These are phyloP conservation scores for Fusarium sp. DNA, from an alignment of 2,329 filamentous ascomycete genomes.

Conservation along the genomic window DNA sequence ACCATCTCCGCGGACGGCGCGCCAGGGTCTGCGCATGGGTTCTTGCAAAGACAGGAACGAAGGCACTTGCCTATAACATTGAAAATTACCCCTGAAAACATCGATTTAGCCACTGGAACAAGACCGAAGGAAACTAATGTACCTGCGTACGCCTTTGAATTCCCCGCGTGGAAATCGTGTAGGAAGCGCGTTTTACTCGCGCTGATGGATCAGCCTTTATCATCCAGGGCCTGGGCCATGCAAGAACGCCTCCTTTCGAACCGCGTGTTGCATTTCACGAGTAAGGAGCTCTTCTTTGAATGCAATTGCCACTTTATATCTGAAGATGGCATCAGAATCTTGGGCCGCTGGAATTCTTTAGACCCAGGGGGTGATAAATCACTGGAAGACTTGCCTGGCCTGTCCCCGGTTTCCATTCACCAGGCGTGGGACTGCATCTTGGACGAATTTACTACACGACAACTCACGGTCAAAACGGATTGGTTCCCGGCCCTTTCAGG, in stretches of 20 bases:
- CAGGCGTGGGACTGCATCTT: not conserved
- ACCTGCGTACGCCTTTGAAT: not conserved
- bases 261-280: not conserved
- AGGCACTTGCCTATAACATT: not conserved
- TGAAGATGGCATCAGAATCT: not conserved
- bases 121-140: not conserved
- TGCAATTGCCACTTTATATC: not conserved
- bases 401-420: not conserved
- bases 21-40: not conserved
- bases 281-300: not conserved
- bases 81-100: not conserved
- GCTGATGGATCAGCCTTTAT: not conserved
- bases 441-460: not conserved
- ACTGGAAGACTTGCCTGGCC: not conserved
- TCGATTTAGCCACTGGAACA: not conserved
- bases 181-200: not conserved
- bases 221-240: not conserved
- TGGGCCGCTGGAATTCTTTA: not conserved
- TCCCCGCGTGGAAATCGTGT: fast-evolving
- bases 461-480: not conserved
- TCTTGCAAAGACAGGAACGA: not conserved
- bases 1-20: not conserved
- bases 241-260: not conserved
- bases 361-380: not conserved
- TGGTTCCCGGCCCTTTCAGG: not conserved